phyloP scores from a whole-genome alignment of 768 basidiomycete genomes.

The Suillus subalutaceus region DNA sequence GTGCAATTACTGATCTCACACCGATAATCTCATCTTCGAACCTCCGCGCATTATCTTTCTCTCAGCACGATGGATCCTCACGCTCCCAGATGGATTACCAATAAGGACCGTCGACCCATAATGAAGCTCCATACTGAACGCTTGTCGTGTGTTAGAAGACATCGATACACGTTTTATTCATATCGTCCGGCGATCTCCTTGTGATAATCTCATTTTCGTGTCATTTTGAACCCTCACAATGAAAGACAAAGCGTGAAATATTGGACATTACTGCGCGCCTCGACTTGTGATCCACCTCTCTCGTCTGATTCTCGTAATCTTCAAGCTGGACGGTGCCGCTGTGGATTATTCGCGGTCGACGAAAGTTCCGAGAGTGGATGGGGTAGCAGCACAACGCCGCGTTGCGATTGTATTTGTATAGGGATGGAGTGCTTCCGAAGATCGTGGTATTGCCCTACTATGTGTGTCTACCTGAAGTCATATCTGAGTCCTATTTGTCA shows the following conservation, averaged over 20 bases:
- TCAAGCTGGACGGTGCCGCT: background rate
- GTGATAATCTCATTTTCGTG: slow-evolving; percentile 2
- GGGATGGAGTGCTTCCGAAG: background rate
- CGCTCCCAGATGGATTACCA: background rate
- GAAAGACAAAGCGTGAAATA: slow-evolving; percentile 1
- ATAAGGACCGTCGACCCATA: background rate
- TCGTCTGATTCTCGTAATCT: background rate
- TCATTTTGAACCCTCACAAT: background rate
- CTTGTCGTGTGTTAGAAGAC: slow-evolving; percentile 3
- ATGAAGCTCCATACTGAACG: background rate
- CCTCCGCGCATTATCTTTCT: slow-evolving; percentile 1
- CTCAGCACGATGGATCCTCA: slow-evolving; percentile 8
- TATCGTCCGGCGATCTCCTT: slow-evolving; percentile 5
- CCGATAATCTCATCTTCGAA: slow-evolving; percentile 2
- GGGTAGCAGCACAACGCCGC: background rate
- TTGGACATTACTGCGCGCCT: background rate
- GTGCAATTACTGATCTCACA: background rate
- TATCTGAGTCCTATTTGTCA: background rate
- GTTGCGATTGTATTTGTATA: background rate
- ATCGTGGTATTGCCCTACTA: background rate
- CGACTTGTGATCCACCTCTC: background rate
- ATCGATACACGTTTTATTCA: slow-evolving; percentile 8
- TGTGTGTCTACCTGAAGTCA: background rate
- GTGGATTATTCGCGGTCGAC: background rate
- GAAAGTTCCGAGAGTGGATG: background rate